Evolutionary conservation across 306 rosid genomes (phyloP).

Genomic region (Trifolium dubium): DNA sequence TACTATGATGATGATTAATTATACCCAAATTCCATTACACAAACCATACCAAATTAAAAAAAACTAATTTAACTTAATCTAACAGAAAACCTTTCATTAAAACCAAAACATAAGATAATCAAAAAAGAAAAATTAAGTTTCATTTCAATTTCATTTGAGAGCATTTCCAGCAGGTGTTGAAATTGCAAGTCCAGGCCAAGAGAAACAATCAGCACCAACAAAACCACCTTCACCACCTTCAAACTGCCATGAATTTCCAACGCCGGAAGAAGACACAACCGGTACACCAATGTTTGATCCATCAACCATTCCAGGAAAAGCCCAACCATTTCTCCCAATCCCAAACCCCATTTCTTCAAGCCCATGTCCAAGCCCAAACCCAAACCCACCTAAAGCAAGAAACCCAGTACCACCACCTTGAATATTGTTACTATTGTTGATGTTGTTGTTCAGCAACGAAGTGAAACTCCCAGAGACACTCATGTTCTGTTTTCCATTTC

Average conservation of each 20-base stretch:
- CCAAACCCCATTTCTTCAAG: slow-evolving; percentile 77
- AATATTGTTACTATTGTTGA: slow-evolving; percentile 2
- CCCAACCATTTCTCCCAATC: slow-evolving; percentile 67
- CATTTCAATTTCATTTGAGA: slow-evolving; percentile 63
- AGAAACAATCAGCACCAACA: slow-evolving; percentile 70
- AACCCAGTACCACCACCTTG: slow-evolving; percentile 67
- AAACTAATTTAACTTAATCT: slow-evolving; percentile 24
- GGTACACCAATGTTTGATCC: slow-evolving; percentile 37
- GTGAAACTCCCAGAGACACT: slow-evolving; percentile 67
- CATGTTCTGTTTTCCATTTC: slow-evolving; percentile 45
- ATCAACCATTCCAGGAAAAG: slow-evolving; percentile 63
- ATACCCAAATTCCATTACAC: slow-evolving; percentile 42
- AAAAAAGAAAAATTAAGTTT: background rate
- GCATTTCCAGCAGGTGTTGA: slow-evolving; percentile 86
- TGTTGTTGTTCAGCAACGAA: slow-evolving; percentile 60
- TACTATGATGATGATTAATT: slow-evolving; percentile 36
- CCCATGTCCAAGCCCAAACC: slow-evolving; percentile 72
- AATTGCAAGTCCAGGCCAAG: slow-evolving; percentile 92
- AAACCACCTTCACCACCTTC: slow-evolving; percentile 69
- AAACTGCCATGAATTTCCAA: slow-evolving; percentile 73
- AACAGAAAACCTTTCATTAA: slow-evolving; percentile 21
- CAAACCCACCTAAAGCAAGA: slow-evolving; percentile 80
- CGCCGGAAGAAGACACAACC: slow-evolving; percentile 43
- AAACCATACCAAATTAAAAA: background rate
- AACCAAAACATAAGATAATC: slow-evolving; percentile 11